Percentiles rank a stretch among this genome's conserved stretches.
Evolutionary conservation across 1,284 basidiomycete species (phyloP).

Genomic region (Leccinum fuscescens): DNA sequence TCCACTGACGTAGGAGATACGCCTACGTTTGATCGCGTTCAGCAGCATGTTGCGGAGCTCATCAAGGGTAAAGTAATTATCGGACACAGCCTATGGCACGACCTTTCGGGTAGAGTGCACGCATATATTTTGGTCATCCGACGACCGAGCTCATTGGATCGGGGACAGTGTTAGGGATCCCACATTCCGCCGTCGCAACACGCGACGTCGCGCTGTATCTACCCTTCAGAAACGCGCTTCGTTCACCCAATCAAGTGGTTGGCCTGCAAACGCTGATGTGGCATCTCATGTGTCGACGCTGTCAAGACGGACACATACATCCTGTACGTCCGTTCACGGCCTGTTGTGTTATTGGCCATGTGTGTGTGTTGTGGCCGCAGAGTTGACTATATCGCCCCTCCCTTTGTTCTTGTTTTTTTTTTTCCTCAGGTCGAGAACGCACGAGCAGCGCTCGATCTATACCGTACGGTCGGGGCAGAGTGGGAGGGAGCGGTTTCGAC

Average conservation of each 20-base stretch:
- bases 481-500: slow-evolving; percentile 65
- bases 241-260: slow-evolving; percentile 59
- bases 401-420: background rate
- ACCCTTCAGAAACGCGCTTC: slow-evolving; percentile 71
- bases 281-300: slow-evolving; percentile 74
- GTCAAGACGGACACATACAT: slow-evolving; percentile 66
- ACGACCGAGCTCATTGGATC: slow-evolving; percentile 14
- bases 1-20: slow-evolving; percentile 23
- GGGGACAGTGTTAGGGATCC: slow-evolving; percentile 69
- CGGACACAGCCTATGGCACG: slow-evolving; percentile 75
- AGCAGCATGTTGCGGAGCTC: slow-evolving; percentile 58
- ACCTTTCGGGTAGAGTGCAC: slow-evolving; percentile 60
- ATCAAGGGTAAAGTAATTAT: slow-evolving; percentile 68
- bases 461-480: slow-evolving; percentile 61
- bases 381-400: slow-evolving; percentile 14
- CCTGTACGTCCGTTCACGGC: slow-evolving; percentile 49
- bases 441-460: slow-evolving; percentile 71
- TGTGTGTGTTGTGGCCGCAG: background rate
- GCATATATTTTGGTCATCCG: slow-evolving; percentile 12
- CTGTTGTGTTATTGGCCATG: background rate
- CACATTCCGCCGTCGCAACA: slow-evolving; percentile 76
- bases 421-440: slow-evolving; percentile 67
- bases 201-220: slow-evolving; percentile 78
- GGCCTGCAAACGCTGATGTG: slow-evolving; percentile 76
- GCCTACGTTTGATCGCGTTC: slow-evolving; percentile 54